These are phyloP conservation scores for Solanum chacoense DNA, from an alignment of 305 asterid species.

Conservation along the genomic window DNA sequence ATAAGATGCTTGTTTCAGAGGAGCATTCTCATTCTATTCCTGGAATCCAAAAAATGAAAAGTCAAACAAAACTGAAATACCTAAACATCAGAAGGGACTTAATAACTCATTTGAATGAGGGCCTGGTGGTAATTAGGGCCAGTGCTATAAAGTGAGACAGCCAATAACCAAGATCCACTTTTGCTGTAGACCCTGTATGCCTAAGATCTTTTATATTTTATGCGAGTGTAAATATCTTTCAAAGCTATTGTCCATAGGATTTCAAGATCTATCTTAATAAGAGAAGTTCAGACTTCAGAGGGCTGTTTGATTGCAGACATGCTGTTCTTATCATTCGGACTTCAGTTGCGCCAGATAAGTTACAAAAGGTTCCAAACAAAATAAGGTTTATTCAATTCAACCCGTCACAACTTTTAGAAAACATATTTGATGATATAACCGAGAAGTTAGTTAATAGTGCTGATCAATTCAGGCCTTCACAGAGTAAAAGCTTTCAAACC, in stretches of 20 bases:
- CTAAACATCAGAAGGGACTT: background rate
- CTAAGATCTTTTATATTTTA: background rate
- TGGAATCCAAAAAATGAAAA: background rate
- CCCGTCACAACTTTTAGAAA: background rate
- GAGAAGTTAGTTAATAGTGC: background rate
- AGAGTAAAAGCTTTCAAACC: background rate
- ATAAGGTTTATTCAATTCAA: background rate
- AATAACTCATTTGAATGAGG: background rate
- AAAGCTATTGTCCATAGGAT: background rate
- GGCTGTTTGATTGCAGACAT: background rate
- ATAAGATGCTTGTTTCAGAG: background rate
- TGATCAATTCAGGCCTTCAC: background rate
- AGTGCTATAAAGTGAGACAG: background rate
- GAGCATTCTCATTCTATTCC: background rate
- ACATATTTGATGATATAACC: background rate
- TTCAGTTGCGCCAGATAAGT: background rate
- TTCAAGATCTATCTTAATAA: background rate
- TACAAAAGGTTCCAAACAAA: background rate
- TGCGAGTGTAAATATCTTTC: background rate
- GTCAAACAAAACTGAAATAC: background rate
- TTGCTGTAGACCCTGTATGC: background rate
- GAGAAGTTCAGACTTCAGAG: background rate
- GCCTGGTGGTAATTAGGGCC: background rate
- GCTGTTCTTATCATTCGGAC: background rate
- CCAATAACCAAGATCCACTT: background rate